Evolutionary conservation across 129 eudicot species (phyloP).

Genomic region (Kitagawia praeruptora): DNA sequence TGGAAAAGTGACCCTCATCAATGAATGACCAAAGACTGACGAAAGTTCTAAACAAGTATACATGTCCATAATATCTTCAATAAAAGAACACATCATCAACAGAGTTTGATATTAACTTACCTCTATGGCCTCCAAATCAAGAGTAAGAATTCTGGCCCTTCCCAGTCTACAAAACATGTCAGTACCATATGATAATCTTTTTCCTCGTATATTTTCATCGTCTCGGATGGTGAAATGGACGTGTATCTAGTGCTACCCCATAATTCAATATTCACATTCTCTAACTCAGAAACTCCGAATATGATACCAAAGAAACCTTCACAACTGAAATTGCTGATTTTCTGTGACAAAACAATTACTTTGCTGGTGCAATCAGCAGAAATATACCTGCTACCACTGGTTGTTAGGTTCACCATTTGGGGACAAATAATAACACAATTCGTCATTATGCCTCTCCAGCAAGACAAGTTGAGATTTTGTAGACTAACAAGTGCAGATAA

Average conservation of each 20-base stretch:
- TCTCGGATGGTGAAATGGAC: not conserved
- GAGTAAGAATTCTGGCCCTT: not conserved
- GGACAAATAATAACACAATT: not conserved
- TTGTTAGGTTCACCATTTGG: not conserved
- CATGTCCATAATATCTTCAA: not conserved
- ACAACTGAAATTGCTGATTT: not conserved
- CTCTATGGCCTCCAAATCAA: not conserved
- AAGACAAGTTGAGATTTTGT: not conserved
- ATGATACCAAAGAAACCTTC: not conserved
- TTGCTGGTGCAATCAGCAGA: no score
- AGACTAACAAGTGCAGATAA: not conserved
- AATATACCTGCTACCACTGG: not conserved
- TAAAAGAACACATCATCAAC: not conserved
- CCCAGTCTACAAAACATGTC: not conserved
- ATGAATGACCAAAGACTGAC: not conserved
- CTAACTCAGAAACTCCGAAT: not conserved
- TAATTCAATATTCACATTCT: not conserved
- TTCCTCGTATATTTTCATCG: not conserved
- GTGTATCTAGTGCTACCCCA: not conserved
- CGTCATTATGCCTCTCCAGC: not conserved
- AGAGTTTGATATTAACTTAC: not conserved
- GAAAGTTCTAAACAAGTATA: not conserved
- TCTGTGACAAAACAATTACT: not conserved
- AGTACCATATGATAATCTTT: not conserved
- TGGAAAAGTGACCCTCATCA: no score